Conservation (phyloP, 2,329 filamentous ascomycete species). For the Penicillium hordei region DNA sequence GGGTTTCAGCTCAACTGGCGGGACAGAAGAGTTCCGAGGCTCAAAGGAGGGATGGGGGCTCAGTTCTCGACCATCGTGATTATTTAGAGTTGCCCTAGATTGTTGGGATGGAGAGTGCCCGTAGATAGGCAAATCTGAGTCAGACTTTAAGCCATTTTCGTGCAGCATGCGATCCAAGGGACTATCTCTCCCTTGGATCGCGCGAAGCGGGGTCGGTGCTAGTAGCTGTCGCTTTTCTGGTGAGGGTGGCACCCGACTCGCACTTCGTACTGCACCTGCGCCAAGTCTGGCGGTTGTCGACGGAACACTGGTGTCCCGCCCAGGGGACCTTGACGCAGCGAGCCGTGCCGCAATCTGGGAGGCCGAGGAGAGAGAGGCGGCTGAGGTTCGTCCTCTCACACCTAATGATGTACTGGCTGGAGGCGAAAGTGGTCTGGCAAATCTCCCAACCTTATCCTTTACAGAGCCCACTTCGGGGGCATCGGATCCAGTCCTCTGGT, state of each 20-base stretch:
- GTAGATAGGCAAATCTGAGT: conserved; percentile 3
- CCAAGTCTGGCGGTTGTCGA: conserved; percentile 15
- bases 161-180: conserved; percentile 14
- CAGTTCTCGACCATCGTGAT: conserved; percentile 7
- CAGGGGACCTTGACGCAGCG: conserved; percentile 33
- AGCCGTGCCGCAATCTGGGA: conserved; percentile 39
- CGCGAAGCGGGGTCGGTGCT: conserved; percentile 29
- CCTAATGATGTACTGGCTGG: conserved; percentile 6
- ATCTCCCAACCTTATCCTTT: conserved; percentile 40
- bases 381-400: conserved; percentile 13
- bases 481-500: conserved; percentile 22
- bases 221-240: conserved; percentile 21
- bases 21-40: conserved; percentile 14
- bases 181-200: background rate
- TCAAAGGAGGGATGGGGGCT: conserved; percentile 18
- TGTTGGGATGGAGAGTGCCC: conserved; percentile 12
- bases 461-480: conserved; percentile 38
- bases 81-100: conserved; percentile 10
- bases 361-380: conserved; percentile 20
- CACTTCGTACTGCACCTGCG: conserved; percentile 21
- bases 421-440: conserved; percentile 24
- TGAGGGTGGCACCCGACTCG: conserved; percentile 16
- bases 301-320: conserved; percentile 17
- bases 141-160: conserved; percentile 14
- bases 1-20: conserved; percentile 23